Base-by-base conservation (phyloP, 2,329 filamentous ascomycete species). In the Ustilaginoidea virens region DNA sequence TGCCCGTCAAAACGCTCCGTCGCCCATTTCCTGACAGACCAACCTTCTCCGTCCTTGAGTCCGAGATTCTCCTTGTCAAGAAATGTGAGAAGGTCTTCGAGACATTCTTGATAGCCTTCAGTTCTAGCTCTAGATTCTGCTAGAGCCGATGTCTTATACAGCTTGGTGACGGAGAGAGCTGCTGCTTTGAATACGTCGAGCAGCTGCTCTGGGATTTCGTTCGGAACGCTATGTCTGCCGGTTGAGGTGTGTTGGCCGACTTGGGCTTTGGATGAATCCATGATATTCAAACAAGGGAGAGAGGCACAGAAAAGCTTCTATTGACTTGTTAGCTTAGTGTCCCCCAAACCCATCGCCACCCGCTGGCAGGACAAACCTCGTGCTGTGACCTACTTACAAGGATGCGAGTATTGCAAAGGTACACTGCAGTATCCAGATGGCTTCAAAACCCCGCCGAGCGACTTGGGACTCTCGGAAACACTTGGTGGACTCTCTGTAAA, bases 121-220 rank as follows among this genome's bases (percentile, higher is more conserved):
- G 70, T 59, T 28, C 81, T 74, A 26, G 83, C 74, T 44, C 76
- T 75, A 28, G 76, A 66, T 49, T 90, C 76, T 27, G 81, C 80
- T 18, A 74, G 65, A 9, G 81, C 78, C 3, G 87, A 87, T 22
- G 77, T 86, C 56, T 93, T 94, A 61, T 96, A 96, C 10, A 98
- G 74, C 46, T 92, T 93, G 27, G 90, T 96, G 31, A 96, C 86
- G 5, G 85, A 92, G 19, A 94, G 66, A 13, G 90, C 90, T 19
- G 90, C 90, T 11, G 80, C 74, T 53, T 85, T 90, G 66, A 98
- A 98, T 33, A 82, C 77, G 42, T 87, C 77, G 33, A 94, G 72
- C 27, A 94, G 72, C 47, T 74, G 66, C 46, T 76, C 72, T 12
- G 69, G 65, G 12, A 60, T 57, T 41, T 56, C 48, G 44, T 40